These are phyloP conservation scores for Lasiosphaeria hispida DNA, from an alignment of 495 filamentous ascomycete species.

Conservation along the genomic window DNA sequence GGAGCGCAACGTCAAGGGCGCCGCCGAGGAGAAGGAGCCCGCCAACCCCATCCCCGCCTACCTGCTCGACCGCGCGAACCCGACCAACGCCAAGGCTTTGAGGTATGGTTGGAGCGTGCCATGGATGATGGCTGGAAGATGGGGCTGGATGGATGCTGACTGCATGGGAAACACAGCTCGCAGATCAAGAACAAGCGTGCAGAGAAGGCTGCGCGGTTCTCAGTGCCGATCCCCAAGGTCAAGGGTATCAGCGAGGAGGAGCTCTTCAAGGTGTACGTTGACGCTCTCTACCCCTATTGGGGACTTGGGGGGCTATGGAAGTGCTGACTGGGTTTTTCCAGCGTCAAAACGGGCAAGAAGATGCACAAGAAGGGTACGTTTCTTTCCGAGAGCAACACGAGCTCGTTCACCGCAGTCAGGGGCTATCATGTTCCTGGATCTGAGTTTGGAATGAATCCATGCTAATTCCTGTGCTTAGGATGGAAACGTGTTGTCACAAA, in stretches of 20 bases:
- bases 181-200: slow-evolving; percentile 52
- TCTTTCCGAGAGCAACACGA: background rate
- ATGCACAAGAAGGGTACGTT: slow-evolving; percentile 53
- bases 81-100: slow-evolving; percentile 85
- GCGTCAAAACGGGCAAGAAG: slow-evolving; percentile 80
- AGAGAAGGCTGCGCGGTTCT: slow-evolving; percentile 95
- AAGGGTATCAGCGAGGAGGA: slow-evolving; percentile 93
- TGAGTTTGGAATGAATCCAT: background rate
- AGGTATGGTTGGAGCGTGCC: slow-evolving; percentile 48
- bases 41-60: slow-evolving; percentile 77
- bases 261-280: slow-evolving; percentile 80
- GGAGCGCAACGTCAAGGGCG: slow-evolving; percentile 91
- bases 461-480: slow-evolving; percentile 13
- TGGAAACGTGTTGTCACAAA: slow-evolving; percentile 95
- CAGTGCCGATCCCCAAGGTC: slow-evolving; percentile 91
- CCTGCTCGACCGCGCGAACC: slow-evolving; percentile 83
- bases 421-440: background rate
- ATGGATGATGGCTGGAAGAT: background rate
- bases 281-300: background rate
- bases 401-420: no score
- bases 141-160: background rate
- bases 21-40: slow-evolving; percentile 69
- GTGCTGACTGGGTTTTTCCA: slow-evolving; percentile 12
- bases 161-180: slow-evolving; percentile 13
- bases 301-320: background rate